Conservation (phyloP, 2,329 filamentous ascomycete species). For the Davidsoniella eucalypti region DNA sequence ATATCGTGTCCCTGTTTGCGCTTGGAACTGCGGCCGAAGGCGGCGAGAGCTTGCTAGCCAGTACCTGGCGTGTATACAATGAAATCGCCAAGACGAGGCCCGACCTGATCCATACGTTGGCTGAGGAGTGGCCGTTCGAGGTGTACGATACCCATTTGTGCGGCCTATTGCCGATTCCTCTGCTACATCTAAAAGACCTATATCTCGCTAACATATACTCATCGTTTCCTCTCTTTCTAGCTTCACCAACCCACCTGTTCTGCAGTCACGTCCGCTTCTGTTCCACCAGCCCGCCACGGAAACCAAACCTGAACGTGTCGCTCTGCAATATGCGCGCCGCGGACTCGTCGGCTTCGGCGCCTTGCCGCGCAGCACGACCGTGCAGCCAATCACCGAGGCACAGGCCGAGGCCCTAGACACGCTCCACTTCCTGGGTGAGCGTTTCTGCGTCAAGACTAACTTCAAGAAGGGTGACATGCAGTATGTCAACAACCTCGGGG, state of each 20-base stretch:
- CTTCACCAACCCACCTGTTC: constrained; percentile 5
- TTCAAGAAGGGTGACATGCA: constrained; percentile 36
- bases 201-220: background rate
- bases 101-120: constrained; percentile 37
- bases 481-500: constrained; percentile 36
- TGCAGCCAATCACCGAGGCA: constrained; percentile 39
- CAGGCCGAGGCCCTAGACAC: constrained; percentile 37
- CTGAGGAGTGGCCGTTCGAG: constrained; percentile 18
- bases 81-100: constrained; percentile 38
- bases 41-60: constrained; percentile 37
- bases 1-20: constrained; percentile 37
- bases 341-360: constrained; percentile 10
- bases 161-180: background rate
- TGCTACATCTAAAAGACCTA: background rate
- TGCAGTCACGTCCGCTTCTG: constrained; percentile 11
- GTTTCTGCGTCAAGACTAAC: constrained; percentile 27
- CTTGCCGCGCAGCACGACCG: constrained; percentile 30
- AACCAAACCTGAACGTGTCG: constrained; percentile 31
- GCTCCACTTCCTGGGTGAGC: constrained; percentile 32
- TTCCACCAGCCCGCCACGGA: constrained; percentile 11
- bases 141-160: constrained; percentile 4
- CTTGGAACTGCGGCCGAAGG: constrained; percentile 33
- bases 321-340: constrained; percentile 35
- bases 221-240: background rate
- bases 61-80: constrained; percentile 41